Conservation (phyloP, 192 early-diverging fungal species). For the Coemansia sp. region DNA sequence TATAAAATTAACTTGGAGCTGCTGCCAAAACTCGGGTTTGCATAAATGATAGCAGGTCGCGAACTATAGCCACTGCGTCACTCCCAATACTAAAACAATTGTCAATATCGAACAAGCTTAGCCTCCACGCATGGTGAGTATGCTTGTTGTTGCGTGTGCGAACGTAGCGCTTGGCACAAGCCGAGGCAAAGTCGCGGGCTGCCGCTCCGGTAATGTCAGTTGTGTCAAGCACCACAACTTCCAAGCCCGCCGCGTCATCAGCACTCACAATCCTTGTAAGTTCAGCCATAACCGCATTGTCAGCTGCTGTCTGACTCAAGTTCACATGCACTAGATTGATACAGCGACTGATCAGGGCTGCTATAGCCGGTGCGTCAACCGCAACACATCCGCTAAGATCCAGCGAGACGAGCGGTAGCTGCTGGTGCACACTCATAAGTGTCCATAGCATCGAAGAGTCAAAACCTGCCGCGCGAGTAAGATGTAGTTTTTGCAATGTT, state of each 20-base stretch:
- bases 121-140: slow-evolving; percentile 17
- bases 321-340: slow-evolving; percentile 33
- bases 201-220: slow-evolving; percentile 39
- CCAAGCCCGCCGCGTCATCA: slow-evolving; percentile 9
- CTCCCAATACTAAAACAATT: slow-evolving; percentile 31
- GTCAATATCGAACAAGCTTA: slow-evolving; percentile 36
- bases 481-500: slow-evolving; percentile 24
- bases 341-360: slow-evolving; percentile 22
- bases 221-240: slow-evolving; percentile 28
- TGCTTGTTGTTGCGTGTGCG: slow-evolving; percentile 3
- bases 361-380: slow-evolving; percentile 14
- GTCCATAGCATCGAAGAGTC: slow-evolving; percentile 9
- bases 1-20: slow-evolving; percentile 2
- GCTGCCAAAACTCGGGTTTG: slow-evolving; percentile 21
- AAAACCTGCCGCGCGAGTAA: slow-evolving; percentile 18
- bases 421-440: background rate
- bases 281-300: slow-evolving; percentile 25
- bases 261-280: slow-evolving; percentile 15
- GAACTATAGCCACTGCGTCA: slow-evolving; percentile 38
- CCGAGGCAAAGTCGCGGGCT: slow-evolving; percentile 41
- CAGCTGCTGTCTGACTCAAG: slow-evolving; percentile 27
- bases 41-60: slow-evolving; percentile 36
- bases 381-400: slow-evolving; percentile 41
- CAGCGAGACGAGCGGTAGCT: slow-evolving; percentile 24
- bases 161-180: slow-evolving; percentile 30